These are phyloP conservation scores for Rickenella mellea DNA, from an alignment of 768 basidiomycete genomes.

Conservation along the genomic window DNA sequence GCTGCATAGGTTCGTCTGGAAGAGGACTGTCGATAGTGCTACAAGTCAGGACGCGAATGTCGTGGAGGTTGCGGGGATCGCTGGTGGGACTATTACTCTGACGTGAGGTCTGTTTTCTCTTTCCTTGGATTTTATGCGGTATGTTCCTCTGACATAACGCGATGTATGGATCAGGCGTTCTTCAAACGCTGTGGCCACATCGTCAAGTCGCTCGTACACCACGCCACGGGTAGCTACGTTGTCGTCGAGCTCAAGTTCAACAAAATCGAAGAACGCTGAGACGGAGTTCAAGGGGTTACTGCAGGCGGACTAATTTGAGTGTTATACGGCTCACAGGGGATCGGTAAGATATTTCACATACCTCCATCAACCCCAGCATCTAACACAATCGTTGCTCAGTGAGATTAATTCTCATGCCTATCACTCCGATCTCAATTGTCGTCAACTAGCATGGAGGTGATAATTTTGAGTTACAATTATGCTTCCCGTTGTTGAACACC, in stretches of 20 bases:
- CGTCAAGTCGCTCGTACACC: constrained; percentile 27
- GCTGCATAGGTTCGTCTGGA: constrained; percentile 12
- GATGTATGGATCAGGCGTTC: constrained; percentile 42
- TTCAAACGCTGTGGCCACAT: constrained; percentile 74
- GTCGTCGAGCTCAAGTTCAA: constrained; percentile 70
- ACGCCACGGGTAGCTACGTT: constrained; percentile 24
- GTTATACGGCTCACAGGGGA: no score
- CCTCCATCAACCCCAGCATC: no score
- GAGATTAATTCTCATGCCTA: no score
- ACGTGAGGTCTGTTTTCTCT: constrained; percentile 45
- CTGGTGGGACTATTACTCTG: constrained; percentile 68
- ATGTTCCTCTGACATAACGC: neutral
- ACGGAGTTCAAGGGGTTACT: constrained; percentile 69
- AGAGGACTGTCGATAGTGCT: constrained; percentile 53
- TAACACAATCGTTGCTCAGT: no score
- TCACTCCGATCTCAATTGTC: no score
- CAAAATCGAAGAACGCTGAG: constrained; percentile 46
- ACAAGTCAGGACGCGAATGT: constrained; percentile 44
- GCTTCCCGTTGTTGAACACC: no score
- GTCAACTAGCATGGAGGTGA: no score
- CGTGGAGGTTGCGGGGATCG: constrained; percentile 67
- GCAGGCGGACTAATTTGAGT: no score
- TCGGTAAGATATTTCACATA: no score
- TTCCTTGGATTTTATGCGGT: neutral
- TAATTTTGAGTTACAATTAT: no score